A percentile compares a stretch with the other conserved stretches of the same genome.
These are phyloP conservation scores for Earliella scabrosa DNA, from an alignment of 1,284 basidiomycete genomes.

Conservation along the genomic window DNA sequence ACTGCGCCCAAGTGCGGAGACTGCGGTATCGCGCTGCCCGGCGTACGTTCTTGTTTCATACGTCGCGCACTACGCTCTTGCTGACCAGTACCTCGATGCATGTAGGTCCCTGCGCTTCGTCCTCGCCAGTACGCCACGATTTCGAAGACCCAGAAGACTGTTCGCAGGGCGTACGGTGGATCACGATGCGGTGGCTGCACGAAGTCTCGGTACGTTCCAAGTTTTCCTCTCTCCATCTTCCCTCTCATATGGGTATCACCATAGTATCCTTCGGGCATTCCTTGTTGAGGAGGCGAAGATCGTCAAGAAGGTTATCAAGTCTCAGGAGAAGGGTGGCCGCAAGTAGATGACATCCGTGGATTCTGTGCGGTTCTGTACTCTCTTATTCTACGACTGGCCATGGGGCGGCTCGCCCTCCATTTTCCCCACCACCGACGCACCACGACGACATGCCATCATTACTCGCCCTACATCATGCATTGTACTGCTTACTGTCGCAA, in stretches of 20 bases:
- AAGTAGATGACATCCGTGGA: conserved; percentile 32
- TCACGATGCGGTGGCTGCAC: conserved; percentile 94
- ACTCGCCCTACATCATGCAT: conserved; percentile 34
- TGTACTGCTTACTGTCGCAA: conserved; percentile 35
- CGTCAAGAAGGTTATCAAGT: conserved; percentile 99
- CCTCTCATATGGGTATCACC: background rate
- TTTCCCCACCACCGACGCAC: conserved; percentile 23
- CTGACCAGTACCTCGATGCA: background rate
- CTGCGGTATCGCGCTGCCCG: conserved; percentile 90
- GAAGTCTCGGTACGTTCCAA: conserved; percentile 76
- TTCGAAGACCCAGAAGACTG: conserved; percentile 95
- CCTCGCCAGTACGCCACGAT: conserved; percentile 92
- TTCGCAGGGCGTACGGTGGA: conserved; percentile 93
- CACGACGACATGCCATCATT: conserved; percentile 31
- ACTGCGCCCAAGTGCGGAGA: conserved; percentile 97
- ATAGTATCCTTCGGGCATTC: conserved; percentile 97
- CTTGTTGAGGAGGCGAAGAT: conserved; percentile 99
- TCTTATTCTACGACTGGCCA: conserved; percentile 20
- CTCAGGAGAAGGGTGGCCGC: conserved; percentile 58
- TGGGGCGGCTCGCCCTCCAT: conserved; percentile 17
- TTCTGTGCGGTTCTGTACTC: conserved; percentile 23
- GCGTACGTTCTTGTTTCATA: conserved; percentile 63
- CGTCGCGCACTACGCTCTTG: background rate
- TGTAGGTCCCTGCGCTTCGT: conserved; percentile 87
- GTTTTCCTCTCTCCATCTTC: background rate